These are phyloP conservation scores for Coniochaeta ligniaria DNA, from an alignment of 2,329 filamentous ascomycete genomes.

Conservation along the genomic window DNA sequence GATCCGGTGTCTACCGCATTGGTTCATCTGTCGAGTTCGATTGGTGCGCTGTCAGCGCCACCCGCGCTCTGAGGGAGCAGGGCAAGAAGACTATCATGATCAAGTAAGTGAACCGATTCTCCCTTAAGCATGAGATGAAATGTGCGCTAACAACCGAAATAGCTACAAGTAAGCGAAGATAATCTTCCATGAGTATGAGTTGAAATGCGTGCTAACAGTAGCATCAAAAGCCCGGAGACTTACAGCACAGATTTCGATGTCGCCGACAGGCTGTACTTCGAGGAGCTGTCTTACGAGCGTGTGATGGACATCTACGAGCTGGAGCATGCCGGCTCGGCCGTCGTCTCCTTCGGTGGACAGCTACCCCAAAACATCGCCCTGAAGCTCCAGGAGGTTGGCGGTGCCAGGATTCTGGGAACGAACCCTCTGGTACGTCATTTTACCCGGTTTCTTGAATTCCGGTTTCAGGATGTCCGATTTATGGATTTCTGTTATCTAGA, in stretches of 20 bases:
- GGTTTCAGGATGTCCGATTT: neutral
- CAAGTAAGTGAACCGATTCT: conserved; percentile 67
- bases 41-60: conserved; percentile 93
- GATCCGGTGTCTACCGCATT: conserved; percentile 94
- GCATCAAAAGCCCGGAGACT: conserved; percentile 44
- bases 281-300: conserved; percentile 92
- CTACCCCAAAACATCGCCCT: conserved; percentile 96
- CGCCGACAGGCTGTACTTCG: conserved; percentile 91
- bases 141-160: no score
- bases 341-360: conserved; percentile 93
- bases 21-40: conserved; percentile 98
- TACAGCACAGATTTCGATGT: conserved; percentile 78
- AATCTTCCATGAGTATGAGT: no score
- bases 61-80: conserved; percentile 73
- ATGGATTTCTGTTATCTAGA: no score
- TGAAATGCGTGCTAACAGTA: neutral
- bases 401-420: conserved; percentile 86
- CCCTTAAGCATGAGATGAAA: no score
- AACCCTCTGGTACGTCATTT: conserved; percentile 45
- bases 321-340: conserved; percentile 75
- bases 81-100: conserved; percentile 98
- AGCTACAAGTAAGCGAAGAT: no score
- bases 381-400: conserved; percentile 82
- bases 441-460: neutral
- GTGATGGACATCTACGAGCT: conserved; percentile 99